Evolutionary conservation across 768 basidiomycete species (phyloP).

Genomic region (Paxillus involutus): DNA sequence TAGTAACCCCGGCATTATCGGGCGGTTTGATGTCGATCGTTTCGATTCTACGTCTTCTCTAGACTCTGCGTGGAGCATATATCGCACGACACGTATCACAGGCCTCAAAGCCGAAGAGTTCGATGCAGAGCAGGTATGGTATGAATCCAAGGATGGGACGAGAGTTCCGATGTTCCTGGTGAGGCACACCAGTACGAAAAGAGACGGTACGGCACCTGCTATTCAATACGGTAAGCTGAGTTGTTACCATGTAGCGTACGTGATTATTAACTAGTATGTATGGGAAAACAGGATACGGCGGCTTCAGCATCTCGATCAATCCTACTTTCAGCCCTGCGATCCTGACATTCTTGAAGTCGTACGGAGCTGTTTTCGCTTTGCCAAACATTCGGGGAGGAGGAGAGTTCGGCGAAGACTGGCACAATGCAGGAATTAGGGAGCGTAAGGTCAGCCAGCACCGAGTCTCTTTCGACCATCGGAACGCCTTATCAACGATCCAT

Average conservation of each 20-base stretch:
- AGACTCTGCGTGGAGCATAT: conserved; percentile 59
- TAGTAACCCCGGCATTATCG: conserved; percentile 67
- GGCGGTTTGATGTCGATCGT: conserved; percentile 56
- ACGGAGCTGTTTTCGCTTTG: conserved; percentile 63
- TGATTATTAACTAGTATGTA: background rate
- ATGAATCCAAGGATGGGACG: conserved; percentile 75
- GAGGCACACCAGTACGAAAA: conserved; percentile 64
- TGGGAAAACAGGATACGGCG: conserved; percentile 65
- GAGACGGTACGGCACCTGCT: conserved; percentile 74
- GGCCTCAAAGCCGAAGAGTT: conserved; percentile 71
- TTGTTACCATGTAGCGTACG: background rate
- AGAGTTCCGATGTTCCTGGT: conserved; percentile 86
- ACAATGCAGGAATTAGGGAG: conserved; percentile 66
- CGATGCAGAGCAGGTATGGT: conserved; percentile 76
- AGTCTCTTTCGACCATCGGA: background rate
- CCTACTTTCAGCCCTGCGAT: conserved; percentile 73
- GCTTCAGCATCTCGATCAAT: conserved; percentile 68
- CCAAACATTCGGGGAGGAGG: conserved; percentile 67
- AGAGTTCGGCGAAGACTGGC: conserved; percentile 88
- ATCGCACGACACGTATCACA: conserved; percentile 54
- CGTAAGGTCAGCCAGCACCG: conserved; percentile 49
- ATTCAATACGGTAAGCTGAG: conserved; percentile 65
- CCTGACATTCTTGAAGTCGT: conserved; percentile 72
- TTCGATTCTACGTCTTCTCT: conserved; percentile 24
- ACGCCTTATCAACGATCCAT: conserved; percentile 2